These are phyloP conservation scores for Helicostylum pulchrum DNA, from an alignment of 192 early-diverging fungal species.

Conservation along the genomic window DNA sequence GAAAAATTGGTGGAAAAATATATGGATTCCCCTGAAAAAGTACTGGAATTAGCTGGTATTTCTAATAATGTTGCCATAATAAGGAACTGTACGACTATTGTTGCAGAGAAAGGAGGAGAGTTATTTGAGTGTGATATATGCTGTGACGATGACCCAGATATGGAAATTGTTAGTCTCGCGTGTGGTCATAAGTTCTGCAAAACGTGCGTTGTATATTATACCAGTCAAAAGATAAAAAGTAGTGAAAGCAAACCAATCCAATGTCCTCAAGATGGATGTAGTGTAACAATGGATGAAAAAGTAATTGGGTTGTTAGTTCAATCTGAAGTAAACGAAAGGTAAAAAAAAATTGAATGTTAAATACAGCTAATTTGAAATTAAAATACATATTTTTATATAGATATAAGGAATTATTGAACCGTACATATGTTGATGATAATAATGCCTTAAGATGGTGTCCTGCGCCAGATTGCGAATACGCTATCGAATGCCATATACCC, in stretches of 20 bases:
- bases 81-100: slow-evolving; percentile 7
- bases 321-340: slow-evolving; percentile 57
- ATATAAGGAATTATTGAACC: slow-evolving; percentile 72
- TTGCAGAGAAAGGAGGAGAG: neutral
- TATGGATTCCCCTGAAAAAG: slow-evolving; percentile 65
- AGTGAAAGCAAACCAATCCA: slow-evolving; percentile 87
- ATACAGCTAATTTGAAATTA: neutral
- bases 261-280: slow-evolving; percentile 77
- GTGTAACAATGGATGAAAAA: slow-evolving; percentile 77
- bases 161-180: slow-evolving; percentile 66
- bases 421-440: slow-evolving; percentile 91
- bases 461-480: slow-evolving; percentile 92
- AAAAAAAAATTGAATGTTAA: slow-evolving; percentile 9
- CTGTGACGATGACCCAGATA: slow-evolving; percentile 62
- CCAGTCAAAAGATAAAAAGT: slow-evolving; percentile 78
- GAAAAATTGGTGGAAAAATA: slow-evolving; percentile 77
- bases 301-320: slow-evolving; percentile 71
- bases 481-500: slow-evolving; percentile 84
- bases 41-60: slow-evolving; percentile 68
- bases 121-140: slow-evolving; percentile 89
- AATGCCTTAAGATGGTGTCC: slow-evolving; percentile 89
- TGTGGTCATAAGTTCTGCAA: slow-evolving; percentile 90
- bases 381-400: slow-evolving; percentile 35
- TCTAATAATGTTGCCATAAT: slow-evolving; percentile 49
- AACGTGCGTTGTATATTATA: slow-evolving; percentile 83